Evolutionary conservation across 1,284 basidiomycete species (phyloP).

Genomic region (Marasmius fiardii): DNA sequence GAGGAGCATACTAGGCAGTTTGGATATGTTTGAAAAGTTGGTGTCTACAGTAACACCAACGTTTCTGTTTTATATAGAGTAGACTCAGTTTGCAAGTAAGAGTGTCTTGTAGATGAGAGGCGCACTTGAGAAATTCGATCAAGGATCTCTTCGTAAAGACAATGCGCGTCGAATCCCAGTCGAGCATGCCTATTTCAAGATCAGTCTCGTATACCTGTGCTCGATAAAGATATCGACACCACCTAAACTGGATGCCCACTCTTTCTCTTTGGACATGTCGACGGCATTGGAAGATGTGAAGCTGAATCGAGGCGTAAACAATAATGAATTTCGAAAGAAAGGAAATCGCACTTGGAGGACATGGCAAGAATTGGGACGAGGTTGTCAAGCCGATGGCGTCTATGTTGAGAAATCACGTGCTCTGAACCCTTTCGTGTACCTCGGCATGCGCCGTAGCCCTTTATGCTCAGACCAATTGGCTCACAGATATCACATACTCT

Average conservation of each 20-base stretch:
- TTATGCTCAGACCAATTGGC: not conserved
- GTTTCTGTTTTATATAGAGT: conserved; percentile 40
- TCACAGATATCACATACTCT: conserved; percentile 1
- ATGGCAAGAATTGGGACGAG: conserved; percentile 5
- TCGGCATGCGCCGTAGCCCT: too few relatives aligned
- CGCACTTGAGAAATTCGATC: conserved; percentile 71
- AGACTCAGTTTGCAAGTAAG: conserved; percentile 10
- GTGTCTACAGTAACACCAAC: conserved; percentile 70
- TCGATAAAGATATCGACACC: conserved; percentile 17
- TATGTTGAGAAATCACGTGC: not conserved
- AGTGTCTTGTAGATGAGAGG: conserved; percentile 6
- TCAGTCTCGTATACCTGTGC: not conserved
- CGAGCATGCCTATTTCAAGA: conserved; percentile 55
- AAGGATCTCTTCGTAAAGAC: conserved; percentile 72
- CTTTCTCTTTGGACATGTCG: conserved; percentile 61
- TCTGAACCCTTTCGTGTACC: too few relatives aligned
- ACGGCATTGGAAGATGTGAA: conserved; percentile 54
- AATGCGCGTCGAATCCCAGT: conserved; percentile 70
- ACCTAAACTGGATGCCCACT: conserved; percentile 68
- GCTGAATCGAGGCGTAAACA: conserved; percentile 27
- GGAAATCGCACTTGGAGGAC: conserved; percentile 13
- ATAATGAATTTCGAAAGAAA: not conserved
- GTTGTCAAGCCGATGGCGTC: too few relatives aligned
- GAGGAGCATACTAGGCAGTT: conserved; percentile 58
- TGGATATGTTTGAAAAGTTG: conserved; percentile 65